Evolutionary conservation across 108 stramenopile genomes (phyloP).

Genomic region (Cyclotella baltica): DNA sequence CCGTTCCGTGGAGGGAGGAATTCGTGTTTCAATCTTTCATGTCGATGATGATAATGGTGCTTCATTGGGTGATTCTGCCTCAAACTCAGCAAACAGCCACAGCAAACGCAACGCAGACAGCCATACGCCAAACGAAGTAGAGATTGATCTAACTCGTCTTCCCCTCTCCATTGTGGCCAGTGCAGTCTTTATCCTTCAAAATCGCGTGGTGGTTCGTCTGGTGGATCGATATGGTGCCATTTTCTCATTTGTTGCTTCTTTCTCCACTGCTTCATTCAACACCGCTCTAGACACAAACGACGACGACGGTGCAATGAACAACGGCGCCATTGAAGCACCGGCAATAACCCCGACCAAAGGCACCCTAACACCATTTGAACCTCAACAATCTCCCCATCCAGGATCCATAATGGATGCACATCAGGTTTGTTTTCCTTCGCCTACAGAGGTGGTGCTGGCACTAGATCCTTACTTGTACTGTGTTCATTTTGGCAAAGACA

Average conservation of each 20-base stretch:
- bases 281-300: not conserved
- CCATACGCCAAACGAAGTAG: not conserved
- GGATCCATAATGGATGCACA: slow-evolving; percentile 28
- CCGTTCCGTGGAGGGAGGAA: not conserved
- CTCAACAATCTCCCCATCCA: slow-evolving; percentile 23
- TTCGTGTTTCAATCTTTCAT: not conserved
- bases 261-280: not conserved
- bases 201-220: not conserved
- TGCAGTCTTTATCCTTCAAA: not conserved
- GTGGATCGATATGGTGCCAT: slow-evolving; percentile 1
- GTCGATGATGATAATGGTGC: not conserved
- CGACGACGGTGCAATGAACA: not conserved
- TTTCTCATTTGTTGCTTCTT: not conserved
- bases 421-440: slow-evolving; percentile 49
- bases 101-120: not conserved
- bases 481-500: slow-evolving; percentile 28
- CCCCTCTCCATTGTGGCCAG: not conserved
- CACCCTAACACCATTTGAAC: slow-evolving; percentile 19
- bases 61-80: not conserved
- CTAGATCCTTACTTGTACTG: slow-evolving; percentile 47
- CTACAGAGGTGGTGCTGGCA: slow-evolving; percentile 34
- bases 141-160: not conserved
- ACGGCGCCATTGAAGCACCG: too few relatives aligned
- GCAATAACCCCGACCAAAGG: not conserved
- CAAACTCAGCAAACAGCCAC: not conserved